Evolutionary conservation across 1,284 basidiomycete genomes (phyloP).

Genomic region (Austroboletus novae-zelandiae): DNA sequence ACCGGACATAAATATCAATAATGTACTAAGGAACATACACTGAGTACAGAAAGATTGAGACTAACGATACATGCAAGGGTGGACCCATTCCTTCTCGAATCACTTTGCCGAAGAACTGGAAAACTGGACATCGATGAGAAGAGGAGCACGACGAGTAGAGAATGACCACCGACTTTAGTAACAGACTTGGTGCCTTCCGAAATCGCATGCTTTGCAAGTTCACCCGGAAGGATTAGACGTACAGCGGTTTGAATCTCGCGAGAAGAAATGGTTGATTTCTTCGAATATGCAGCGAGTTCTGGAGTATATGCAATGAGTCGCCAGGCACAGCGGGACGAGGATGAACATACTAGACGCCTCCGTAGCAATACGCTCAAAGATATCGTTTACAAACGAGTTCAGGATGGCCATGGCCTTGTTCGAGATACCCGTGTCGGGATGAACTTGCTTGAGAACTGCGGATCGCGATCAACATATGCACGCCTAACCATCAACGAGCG

Average conservation of each 20-base stretch:
- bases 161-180: slow-evolving; percentile 35
- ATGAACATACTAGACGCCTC: slow-evolving; percentile 63
- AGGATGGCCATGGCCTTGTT: slow-evolving; percentile 84
- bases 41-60: slow-evolving; percentile 8
- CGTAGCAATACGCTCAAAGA: slow-evolving; percentile 75
- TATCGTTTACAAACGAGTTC: slow-evolving; percentile 75
- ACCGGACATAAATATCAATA: slow-evolving; percentile 7
- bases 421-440: slow-evolving; percentile 80
- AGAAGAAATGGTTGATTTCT: slow-evolving; percentile 81
- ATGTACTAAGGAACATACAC: slow-evolving; percentile 16
- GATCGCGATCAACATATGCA: slow-evolving; percentile 28
- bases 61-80: slow-evolving; percentile 27
- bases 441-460: slow-evolving; percentile 68
- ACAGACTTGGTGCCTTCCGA: slow-evolving; percentile 73
- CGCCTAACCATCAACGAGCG: not conserved
- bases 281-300: slow-evolving; percentile 77
- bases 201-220: slow-evolving; percentile 65
- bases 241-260: slow-evolving; percentile 81
- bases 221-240: slow-evolving; percentile 74
- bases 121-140: slow-evolving; percentile 39
- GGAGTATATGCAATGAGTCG: slow-evolving; percentile 10
- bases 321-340: slow-evolving; percentile 52
- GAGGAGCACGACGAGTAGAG: not conserved
- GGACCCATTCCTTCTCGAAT: slow-evolving; percentile 8
- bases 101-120: slow-evolving; percentile 65